Evolutionary conservation across 805 yeast genomes (phyloP), one percentile per base, ranked within the genome.

Genomic region (Kregervanrija pseudodelftensis): DNA sequence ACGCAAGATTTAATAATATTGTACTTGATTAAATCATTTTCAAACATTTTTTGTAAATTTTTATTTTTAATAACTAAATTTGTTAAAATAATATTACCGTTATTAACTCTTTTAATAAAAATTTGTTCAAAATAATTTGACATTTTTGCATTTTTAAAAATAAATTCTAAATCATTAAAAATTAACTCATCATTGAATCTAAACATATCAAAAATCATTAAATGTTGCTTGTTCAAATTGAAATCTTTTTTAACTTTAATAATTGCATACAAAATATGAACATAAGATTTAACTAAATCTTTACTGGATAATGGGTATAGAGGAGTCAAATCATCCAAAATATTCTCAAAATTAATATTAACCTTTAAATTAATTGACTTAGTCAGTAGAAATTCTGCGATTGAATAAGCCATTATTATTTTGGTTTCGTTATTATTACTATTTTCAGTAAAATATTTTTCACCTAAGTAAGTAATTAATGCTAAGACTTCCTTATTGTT

Each of bases 141-240:
- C 28, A 22, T 22, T 22, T 22, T 22, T 22, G 28, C 28, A 22
- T 22, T 22, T 22, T 22, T 22, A 7, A 22, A 22, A 8, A 22
- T 22, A 22, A 22, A 22, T 22, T 22, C 28, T 22, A 22, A 22
- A 8, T 22, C 28, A 22, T 22, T 7, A 22, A 22, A 22, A 22
- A 22, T 22, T 22, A 22, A 22, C 28, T 22, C 28, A 22, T 22
- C 28, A 22, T 33, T 33, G 13, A 43, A 47, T 28, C 44, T 47
- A 22, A 47, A 43, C 30, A 43, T 28, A 33, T 43, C 49, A n/a
- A 43, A 31, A 7, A 47, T 37, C 11, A 43, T 39, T 14, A 43
- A 37, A 41, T 47, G 42, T 11, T 32, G 30, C 9, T 8, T 37
- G 3, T 13, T 8, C 28, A 22, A 22, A 30, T 31, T 33, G 9